phyloP scores from a whole-genome alignment of 176 grass and related monocot genomes.

The Areca catechu region DNA sequence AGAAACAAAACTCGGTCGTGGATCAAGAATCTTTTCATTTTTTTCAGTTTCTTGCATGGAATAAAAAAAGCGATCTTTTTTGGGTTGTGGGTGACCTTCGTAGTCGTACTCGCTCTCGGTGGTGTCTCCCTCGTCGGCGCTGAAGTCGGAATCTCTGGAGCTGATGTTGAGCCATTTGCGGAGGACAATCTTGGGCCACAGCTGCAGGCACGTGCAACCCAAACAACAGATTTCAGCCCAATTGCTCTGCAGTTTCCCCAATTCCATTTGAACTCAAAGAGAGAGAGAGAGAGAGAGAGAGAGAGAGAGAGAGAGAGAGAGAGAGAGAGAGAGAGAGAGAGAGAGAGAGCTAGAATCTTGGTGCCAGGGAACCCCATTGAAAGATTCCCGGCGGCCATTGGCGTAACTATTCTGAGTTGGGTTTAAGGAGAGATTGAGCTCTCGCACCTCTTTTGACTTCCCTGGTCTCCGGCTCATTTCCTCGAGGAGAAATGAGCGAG shows the following conservation, averaged over 20 bases:
- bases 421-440: no score
- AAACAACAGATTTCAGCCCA: conserved; percentile 38
- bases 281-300: not conserved
- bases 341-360: not conserved
- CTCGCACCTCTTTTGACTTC: no score
- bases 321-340: not conserved
- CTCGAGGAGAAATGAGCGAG: no score
- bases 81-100: conserved; percentile 36
- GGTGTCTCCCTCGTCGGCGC: conserved; percentile 81
- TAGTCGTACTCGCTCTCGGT: conserved; percentile 79
- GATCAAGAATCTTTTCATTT: no score
- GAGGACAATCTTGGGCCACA: conserved; percentile 79
- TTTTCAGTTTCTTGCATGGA: no score
- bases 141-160: conserved; percentile 79
- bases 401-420: no score
- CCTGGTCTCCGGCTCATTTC: no score
- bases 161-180: conserved; percentile 95
- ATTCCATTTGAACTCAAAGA: not conserved
- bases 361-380: not conserved
- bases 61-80: no score
- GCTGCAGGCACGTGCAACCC: conserved; percentile 47
- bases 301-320: not conserved
- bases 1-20: no score
- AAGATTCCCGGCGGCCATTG: no score
- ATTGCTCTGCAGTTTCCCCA: conserved; percentile 24